Conservation (phyloP, 345 rosid species). For the Dovyalis caffra region DNA sequence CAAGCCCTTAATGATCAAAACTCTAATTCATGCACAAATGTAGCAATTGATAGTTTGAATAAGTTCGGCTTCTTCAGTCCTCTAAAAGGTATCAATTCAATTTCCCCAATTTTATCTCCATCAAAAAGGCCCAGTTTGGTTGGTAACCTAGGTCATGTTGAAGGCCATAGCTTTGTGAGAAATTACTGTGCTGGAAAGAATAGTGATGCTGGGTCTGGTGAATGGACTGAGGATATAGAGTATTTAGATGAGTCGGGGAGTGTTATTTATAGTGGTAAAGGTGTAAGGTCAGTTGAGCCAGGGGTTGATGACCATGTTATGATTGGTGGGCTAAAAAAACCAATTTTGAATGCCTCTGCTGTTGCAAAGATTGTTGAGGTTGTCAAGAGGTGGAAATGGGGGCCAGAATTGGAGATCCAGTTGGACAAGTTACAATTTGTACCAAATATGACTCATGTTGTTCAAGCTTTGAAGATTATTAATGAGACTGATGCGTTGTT, state of each 20-base stretch:
- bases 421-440: conserved; percentile 78
- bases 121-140: conserved; percentile 20
- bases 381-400: conserved; percentile 98
- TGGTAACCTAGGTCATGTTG: not conserved
- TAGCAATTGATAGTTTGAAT: conserved; percentile 9
- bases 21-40: conserved; percentile 22
- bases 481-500: conserved; percentile 58
- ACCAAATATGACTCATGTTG: conserved; percentile 77
- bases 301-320: conserved; percentile 82
- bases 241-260: conserved; percentile 92
- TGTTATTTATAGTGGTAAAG: conserved; percentile 74
- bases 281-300: conserved; percentile 84
- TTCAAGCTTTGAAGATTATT: conserved; percentile 69
- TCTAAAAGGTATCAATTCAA: conserved; percentile 22
- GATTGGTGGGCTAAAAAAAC: conserved; percentile 83
- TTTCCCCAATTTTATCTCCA: conserved; percentile 14
- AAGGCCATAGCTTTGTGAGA: conserved; percentile 25
- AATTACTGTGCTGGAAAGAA: conserved; percentile 47
- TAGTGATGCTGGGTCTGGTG: conserved; percentile 34
- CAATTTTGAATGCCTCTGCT: conserved; percentile 67
- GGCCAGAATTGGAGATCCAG: conserved; percentile 90
- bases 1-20: conserved; percentile 14
- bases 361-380: conserved; percentile 90
- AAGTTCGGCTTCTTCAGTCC: conserved; percentile 17
- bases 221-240: conserved; percentile 86